phyloP scores from a whole-genome alignment of 2,329 filamentous ascomycete genomes.

The Nemania sp. region DNA sequence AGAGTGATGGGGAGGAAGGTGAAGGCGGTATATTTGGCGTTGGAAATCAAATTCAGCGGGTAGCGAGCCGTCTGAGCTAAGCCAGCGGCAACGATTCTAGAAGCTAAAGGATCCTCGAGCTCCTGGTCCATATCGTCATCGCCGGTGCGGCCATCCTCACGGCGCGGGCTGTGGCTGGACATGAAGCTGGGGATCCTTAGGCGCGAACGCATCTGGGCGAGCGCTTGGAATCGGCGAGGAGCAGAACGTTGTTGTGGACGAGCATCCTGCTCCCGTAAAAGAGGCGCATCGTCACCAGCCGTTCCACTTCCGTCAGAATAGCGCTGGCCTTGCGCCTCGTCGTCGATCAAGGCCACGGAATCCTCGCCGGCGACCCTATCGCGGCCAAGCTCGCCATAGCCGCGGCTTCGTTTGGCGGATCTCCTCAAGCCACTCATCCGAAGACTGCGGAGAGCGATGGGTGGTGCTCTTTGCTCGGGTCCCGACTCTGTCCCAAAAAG shows the following conservation, averaged over 20 bases:
- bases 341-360: slow-evolving; percentile 73
- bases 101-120: slow-evolving; percentile 74
- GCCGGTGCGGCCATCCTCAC: slow-evolving; percentile 58
- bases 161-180: slow-evolving; percentile 55
- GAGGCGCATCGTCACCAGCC: slow-evolving; percentile 78
- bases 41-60: slow-evolving; percentile 91
- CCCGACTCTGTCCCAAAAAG: slow-evolving; percentile 64
- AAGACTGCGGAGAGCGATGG: slow-evolving; percentile 78
- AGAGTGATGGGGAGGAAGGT: slow-evolving; percentile 94
- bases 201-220: slow-evolving; percentile 63
- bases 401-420: slow-evolving; percentile 64
- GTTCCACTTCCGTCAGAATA: slow-evolving; percentile 71
- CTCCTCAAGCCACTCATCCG: slow-evolving; percentile 74
- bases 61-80: slow-evolving; percentile 79
- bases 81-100: slow-evolving; percentile 81
- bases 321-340: slow-evolving; percentile 66
- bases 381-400: slow-evolving; percentile 71
- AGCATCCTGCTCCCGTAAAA: slow-evolving; percentile 65
- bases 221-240: slow-evolving; percentile 57
- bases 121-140: slow-evolving; percentile 63
- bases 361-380: slow-evolving; percentile 73
- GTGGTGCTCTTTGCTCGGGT: slow-evolving; percentile 61
- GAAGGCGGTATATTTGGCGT: slow-evolving; percentile 96
- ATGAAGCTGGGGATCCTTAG: slow-evolving; percentile 77
- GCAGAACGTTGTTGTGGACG: slow-evolving; percentile 53